A percentile compares a stretch with the other conserved stretches of the same genome.
Conservation (phyloP, 805 yeast species). For the Wickerhamomyces sydowiorum region DNA sequence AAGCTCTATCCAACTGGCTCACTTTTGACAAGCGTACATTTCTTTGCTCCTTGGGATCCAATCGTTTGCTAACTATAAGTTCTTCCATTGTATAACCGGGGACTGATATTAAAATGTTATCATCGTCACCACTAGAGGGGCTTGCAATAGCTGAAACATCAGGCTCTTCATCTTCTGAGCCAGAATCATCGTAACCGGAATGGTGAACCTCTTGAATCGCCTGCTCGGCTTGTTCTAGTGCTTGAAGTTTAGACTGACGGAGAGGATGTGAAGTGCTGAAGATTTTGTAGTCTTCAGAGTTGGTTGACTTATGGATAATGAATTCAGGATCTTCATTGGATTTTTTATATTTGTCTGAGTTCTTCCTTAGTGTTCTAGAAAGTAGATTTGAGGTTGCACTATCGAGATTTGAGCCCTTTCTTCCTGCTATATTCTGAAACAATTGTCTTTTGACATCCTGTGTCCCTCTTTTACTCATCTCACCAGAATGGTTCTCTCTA, state of each 20-base stretch:
- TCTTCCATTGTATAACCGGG: constrained; percentile 24
- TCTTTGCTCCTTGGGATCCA: constrained; percentile 17
- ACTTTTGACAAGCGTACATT: constrained; percentile 19
- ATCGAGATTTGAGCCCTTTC: constrained; percentile 8
- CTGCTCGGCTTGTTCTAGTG: constrained; percentile 19
- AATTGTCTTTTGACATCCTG: constrained; percentile 20
- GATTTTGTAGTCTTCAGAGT: constrained; percentile 19
- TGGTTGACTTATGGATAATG: constrained; percentile 22
- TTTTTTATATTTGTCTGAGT: constrained; percentile 18
- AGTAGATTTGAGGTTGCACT: constrained; percentile 16
- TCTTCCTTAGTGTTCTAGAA: constrained; percentile 21
- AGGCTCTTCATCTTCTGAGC: constrained; percentile 22
- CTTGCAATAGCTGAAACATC: constrained; percentile 18
- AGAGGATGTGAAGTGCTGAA: constrained; percentile 18
- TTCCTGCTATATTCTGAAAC: constrained; percentile 14
- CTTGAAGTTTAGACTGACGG: constrained; percentile 19
- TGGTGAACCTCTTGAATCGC: constrained; percentile 20
- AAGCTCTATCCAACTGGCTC: constrained; percentile 17
- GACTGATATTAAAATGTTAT: constrained; percentile 21
- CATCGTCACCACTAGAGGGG: constrained; percentile 9
- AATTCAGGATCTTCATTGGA: constrained; percentile 8
- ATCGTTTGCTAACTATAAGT: constrained; percentile 18
- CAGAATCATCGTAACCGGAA: constrained; percentile 17
- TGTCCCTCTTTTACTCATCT: constrained; percentile 1
- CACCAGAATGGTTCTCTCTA: too few species aligned